Base-by-base conservation (phyloP, 805 yeast species). In the Candida oleophila region DNA sequence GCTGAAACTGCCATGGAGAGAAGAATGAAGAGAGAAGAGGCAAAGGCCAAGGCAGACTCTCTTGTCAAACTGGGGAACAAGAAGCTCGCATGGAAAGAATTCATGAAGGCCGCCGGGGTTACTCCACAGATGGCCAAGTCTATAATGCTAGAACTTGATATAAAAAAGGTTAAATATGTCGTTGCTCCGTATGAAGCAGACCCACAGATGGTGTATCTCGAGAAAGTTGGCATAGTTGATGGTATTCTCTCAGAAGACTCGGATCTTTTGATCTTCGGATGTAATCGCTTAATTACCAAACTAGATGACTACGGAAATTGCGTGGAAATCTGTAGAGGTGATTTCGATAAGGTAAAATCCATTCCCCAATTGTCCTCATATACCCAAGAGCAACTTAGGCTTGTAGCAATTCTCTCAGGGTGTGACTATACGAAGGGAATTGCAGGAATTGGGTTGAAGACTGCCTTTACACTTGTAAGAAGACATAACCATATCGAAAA, bases 171-270 rank as follows among this genome's bases (percentile, higher is more conserved):
- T 42, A 77, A 74, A 49, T 92, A 80, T 56, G 79, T 94, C 5
- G 99, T 94, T 7, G 98, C 99, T 0, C 99, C 99, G 0, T 94
- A 89, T 61, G 99, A 94, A 67, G 99, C 99, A 0, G 99, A 94
- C 63, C 86, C 99, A 1, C 99, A 94, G 64, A 81, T 94, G 86
- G 98, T 91, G 8, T 89, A 83, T 57, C 73, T 94, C 38, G 98
- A 92, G 60, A 79, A 81, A 48, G 52, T 66, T 0, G 92, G 92
- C 0, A 44, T 81, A 1, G 92, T 89, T 4, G 85, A 89, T 50
- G 98, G 92, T 0, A 87, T 94, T 3, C 74, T 94, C 7, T 85
- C 96, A 37, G 99, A 94, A 60, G 99, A 94, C 61, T 90, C 97
- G 0, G 99, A 94, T 68, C 72, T 94, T 53, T 69, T 94, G 19